A percentile compares a stretch with the other conserved stretches of the same genome.
phyloP scores from a whole-genome alignment of 495 filamentous ascomycete species.

The Saxophila tyrrhenica region DNA sequence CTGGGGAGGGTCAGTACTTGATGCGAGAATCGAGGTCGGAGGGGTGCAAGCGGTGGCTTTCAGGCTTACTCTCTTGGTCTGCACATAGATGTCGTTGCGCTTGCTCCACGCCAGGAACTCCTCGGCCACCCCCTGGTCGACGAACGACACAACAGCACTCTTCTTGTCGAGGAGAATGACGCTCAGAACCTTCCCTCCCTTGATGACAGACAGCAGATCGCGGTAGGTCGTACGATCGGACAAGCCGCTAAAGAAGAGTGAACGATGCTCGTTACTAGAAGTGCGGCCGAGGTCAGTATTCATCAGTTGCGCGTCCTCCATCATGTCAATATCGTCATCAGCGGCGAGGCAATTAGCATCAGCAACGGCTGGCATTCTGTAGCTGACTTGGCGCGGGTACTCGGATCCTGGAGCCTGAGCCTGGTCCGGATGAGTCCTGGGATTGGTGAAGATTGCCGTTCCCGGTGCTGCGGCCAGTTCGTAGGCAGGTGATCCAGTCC shows the following conservation, averaged over 20 bases:
- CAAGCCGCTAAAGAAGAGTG: conserved; percentile 51
- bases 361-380: conserved; percentile 5
- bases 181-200: conserved; percentile 60
- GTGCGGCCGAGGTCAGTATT: background rate
- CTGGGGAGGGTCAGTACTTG: conserved; percentile 33
- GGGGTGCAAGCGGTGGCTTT: background rate
- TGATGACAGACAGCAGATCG: conserved; percentile 54
- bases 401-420: too few species aligned
- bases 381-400: conserved; percentile 8
- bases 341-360: conserved; percentile 4
- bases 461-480: background rate
- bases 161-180: conserved; percentile 55
- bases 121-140: conserved; percentile 39
- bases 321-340: conserved; percentile 1
- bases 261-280: conserved; percentile 40
- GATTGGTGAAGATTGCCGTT: background rate
- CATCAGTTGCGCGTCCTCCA: background rate
- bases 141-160: conserved; percentile 58
- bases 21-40: background rate
- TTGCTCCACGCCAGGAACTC: conserved; percentile 55
- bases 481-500: background rate
- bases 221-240: conserved; percentile 51
- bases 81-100: conserved; percentile 57
- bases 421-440: too few species aligned
- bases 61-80: conserved; percentile 51